Evolutionary conservation across 306 rosid genomes (phyloP).

Genomic region (Spatholobus suberectus): DNA sequence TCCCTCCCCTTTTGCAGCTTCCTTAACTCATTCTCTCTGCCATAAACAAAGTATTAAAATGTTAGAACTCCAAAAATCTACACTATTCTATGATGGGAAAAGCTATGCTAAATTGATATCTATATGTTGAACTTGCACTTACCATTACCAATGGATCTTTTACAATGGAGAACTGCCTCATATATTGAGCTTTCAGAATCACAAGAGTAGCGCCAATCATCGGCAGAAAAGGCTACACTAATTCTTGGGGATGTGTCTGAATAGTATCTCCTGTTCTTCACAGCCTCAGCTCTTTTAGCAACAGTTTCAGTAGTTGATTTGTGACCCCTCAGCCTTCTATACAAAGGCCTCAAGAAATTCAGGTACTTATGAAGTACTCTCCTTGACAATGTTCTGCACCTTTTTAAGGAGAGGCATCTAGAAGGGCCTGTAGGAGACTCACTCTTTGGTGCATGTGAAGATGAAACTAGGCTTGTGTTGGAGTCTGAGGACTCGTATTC

Average conservation of each 20-base stretch:
- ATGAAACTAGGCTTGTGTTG: slow-evolving; percentile 45
- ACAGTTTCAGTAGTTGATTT: slow-evolving; percentile 55
- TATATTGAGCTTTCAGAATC: slow-evolving; percentile 97
- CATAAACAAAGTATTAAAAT: slow-evolving; percentile 26
- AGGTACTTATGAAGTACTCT: slow-evolving; percentile 72
- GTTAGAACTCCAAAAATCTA: slow-evolving; percentile 30
- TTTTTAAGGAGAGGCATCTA: slow-evolving; percentile 68
- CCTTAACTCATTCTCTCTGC: slow-evolving; percentile 58
- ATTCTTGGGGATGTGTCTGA: slow-evolving; percentile 75
- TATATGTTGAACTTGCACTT: slow-evolving; percentile 11
- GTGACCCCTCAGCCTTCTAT: slow-evolving; percentile 62
- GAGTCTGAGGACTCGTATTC: slow-evolving; percentile 56
- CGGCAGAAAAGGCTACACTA: slow-evolving; percentile 76
- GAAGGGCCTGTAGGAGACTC: slow-evolving; percentile 45
- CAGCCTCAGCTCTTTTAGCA: slow-evolving; percentile 55
- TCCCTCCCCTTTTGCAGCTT: slow-evolving; percentile 41
- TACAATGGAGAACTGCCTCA: slow-evolving; percentile 99
- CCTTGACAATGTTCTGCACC: slow-evolving; percentile 77
- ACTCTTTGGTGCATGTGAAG: slow-evolving; percentile 53
- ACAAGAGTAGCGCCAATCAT: slow-evolving; percentile 90
- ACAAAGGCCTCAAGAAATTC: slow-evolving; percentile 74
- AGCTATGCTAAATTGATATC: not conserved
- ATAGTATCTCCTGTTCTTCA: slow-evolving; percentile 61
- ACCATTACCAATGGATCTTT: slow-evolving; percentile 94
- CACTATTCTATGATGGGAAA: not conserved